Percentiles rank a stretch among this genome's conserved stretches.
Evolutionary conservation across 2,329 filamentous ascomycete species (phyloP).

Genomic region (Colletotrichum endophyticum): DNA sequence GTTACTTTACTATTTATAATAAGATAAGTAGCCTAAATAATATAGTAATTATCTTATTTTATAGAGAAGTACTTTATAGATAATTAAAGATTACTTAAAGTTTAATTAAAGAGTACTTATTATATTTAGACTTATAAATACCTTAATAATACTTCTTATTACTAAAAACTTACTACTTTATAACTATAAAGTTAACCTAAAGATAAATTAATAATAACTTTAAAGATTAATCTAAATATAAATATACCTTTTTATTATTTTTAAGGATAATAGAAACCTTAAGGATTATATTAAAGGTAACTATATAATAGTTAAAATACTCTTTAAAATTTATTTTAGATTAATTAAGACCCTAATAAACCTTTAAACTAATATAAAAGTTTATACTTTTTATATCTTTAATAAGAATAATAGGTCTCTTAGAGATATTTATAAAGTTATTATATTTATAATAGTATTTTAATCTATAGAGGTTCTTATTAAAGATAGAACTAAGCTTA

Average conservation of each 20-base stretch:
- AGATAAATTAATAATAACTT: neutral
- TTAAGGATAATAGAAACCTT: neutral
- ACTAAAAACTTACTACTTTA: neutral
- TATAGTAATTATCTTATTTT: neutral
- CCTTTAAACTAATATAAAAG: neutral
- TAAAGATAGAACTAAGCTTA: neutral
- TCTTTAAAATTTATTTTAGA: neutral
- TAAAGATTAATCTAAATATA: neutral
- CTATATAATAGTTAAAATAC: neutral
- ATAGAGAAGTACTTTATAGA: accelerated
- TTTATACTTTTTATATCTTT: neutral
- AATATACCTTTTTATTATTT: neutral
- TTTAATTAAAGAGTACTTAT: neutral
- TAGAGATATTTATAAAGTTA: neutral
- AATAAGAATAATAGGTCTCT: neutral
- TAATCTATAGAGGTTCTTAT: neutral
- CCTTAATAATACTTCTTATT: neutral
- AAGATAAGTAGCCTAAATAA: neutral
- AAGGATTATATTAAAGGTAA: neutral
- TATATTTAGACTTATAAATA: neutral
- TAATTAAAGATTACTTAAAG: neutral
- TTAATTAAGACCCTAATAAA: neutral
- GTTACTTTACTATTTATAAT: neutral
- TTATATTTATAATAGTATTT: neutral
- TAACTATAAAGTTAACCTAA: neutral